These are phyloP conservation scores for Sclerospora graminicola DNA, from an alignment of 352 stramenopile genomes.

Conservation along the genomic window DNA sequence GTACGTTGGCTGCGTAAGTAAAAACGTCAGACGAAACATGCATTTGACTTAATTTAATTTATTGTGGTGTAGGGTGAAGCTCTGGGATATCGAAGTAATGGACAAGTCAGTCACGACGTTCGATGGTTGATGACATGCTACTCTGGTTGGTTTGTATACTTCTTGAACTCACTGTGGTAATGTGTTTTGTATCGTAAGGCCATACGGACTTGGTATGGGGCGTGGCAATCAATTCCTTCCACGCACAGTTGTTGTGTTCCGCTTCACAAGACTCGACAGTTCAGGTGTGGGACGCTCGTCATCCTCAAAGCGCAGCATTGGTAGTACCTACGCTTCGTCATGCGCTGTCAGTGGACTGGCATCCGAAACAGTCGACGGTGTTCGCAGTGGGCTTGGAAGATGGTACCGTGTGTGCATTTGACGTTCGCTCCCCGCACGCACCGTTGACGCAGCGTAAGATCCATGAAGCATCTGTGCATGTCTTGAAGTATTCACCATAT, in stretches of 20 bases:
- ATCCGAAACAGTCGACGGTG: slow-evolving; percentile 44
- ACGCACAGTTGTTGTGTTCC: slow-evolving; percentile 38
- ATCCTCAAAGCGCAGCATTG: slow-evolving; percentile 26
- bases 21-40: not conserved
- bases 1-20: slow-evolving; percentile 17
- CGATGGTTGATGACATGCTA: slow-evolving; percentile 19
- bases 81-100: slow-evolving; percentile 55
- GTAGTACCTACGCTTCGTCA: slow-evolving; percentile 28
- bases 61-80: slow-evolving; percentile 35
- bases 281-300: slow-evolving; percentile 66
- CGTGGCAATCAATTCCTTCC: slow-evolving; percentile 36
- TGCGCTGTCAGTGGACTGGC: slow-evolving; percentile 60
- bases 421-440: slow-evolving; percentile 36
- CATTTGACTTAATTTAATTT: too few species aligned
- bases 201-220: slow-evolving; percentile 71
- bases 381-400: slow-evolving; percentile 57
- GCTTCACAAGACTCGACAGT: slow-evolving; percentile 61
- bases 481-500: slow-evolving; percentile 53
- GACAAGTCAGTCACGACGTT: slow-evolving; percentile 42
- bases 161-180: not conserved
- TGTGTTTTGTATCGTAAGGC: slow-evolving; percentile 14
- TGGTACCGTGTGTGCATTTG: slow-evolving; percentile 54
- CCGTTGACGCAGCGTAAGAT: slow-evolving; percentile 29
- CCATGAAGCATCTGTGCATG: slow-evolving; percentile 42
- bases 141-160: too few species aligned